phyloP scores from a whole-genome alignment of 2,329 filamentous ascomycete genomes.

The Cladophialophora yegresii region DNA sequence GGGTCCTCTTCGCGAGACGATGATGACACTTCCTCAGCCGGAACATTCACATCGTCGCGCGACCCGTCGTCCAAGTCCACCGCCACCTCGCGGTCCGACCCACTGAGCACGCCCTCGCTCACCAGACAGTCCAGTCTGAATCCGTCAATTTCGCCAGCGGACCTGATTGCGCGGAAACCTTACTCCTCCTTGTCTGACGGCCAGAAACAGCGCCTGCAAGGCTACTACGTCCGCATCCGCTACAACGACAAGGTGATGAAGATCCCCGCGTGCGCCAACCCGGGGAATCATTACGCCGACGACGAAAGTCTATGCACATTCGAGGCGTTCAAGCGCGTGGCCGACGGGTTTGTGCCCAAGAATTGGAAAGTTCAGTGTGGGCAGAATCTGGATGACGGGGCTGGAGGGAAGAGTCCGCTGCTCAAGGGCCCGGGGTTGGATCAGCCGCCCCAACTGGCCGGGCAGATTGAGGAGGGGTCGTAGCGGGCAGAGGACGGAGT shows the following conservation, averaged over 20 bases:
- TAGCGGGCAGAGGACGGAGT: neutral
- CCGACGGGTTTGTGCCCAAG: slow-evolving; percentile 82
- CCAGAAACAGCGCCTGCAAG: slow-evolving; percentile 64
- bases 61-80: slow-evolving; percentile 18
- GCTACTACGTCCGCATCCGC: slow-evolving; percentile 83
- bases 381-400: slow-evolving; percentile 53
- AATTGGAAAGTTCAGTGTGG: slow-evolving; percentile 71
- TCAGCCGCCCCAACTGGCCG: slow-evolving; percentile 24
- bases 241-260: slow-evolving; percentile 86
- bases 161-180: slow-evolving; percentile 61
- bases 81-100: slow-evolving; percentile 21
- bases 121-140: slow-evolving; percentile 26
- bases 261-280: slow-evolving; percentile 75
- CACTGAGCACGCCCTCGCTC: slow-evolving; percentile 34
- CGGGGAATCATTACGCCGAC: slow-evolving; percentile 80
- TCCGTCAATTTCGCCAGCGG: slow-evolving; percentile 24
- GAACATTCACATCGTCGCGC: neutral
- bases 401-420: neutral
- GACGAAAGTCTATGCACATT: slow-evolving; percentile 90
- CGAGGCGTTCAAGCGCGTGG: slow-evolving; percentile 86
- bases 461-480: slow-evolving; percentile 32
- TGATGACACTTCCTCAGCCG: neutral
- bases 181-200: slow-evolving; percentile 57
- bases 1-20: neutral
- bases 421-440: slow-evolving; percentile 18